phyloP scores from a whole-genome alignment of 2,329 filamentous ascomycete genomes.

The Penicillium hordei region DNA sequence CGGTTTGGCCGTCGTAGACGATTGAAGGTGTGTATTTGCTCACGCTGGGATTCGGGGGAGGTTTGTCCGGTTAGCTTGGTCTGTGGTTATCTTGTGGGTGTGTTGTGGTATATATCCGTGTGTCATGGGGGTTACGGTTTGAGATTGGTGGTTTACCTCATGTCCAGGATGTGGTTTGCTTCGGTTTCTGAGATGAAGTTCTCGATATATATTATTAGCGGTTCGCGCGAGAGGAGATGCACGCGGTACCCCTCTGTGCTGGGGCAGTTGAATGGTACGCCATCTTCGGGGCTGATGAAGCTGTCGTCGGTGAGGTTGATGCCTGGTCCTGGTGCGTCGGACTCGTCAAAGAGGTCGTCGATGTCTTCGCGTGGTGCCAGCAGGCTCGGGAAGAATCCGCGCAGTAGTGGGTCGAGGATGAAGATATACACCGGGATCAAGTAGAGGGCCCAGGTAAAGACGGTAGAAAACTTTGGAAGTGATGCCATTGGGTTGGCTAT shows the following conservation, averaged over 20 bases:
- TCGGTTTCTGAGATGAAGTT: slow-evolving; percentile 53
- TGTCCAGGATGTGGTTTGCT: slow-evolving; percentile 50
- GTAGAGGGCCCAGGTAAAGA: slow-evolving; percentile 39
- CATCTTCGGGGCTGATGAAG: slow-evolving; percentile 39
- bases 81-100: not conserved
- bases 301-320: slow-evolving; percentile 32
- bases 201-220: slow-evolving; percentile 60
- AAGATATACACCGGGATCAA: slow-evolving; percentile 41
- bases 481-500: slow-evolving; percentile 23
- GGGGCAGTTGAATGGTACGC: slow-evolving; percentile 28
- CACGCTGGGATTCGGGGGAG: slow-evolving; percentile 26
- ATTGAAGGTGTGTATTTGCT: slow-evolving; percentile 56
- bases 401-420: slow-evolving; percentile 34
- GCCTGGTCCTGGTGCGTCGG: slow-evolving; percentile 12
- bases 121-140: not conserved
- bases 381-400: slow-evolving; percentile 24
- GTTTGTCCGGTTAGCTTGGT: not conserved
- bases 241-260: slow-evolving; percentile 34
- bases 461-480: slow-evolving; percentile 30
- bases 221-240: slow-evolving; percentile 54
- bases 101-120: not conserved
- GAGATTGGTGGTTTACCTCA: slow-evolving; percentile 48
- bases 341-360: slow-evolving; percentile 16
- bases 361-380: slow-evolving; percentile 7
- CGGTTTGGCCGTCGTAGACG: slow-evolving; percentile 51